Evolutionary conservation across 306 rosid genomes (phyloP).

Genomic region (Trichosanthes truncata): DNA sequence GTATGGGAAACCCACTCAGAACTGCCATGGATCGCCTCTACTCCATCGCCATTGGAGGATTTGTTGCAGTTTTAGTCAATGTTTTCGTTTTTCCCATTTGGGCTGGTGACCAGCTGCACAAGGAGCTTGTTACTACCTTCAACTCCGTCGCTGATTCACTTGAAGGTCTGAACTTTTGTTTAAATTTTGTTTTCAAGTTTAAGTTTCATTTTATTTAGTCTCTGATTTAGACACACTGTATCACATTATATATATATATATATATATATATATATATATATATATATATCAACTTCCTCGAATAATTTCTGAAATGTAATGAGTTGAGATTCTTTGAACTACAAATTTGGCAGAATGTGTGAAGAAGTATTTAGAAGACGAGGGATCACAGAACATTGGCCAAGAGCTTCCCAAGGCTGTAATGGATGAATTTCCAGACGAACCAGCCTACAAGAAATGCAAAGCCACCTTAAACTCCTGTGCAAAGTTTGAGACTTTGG

Average conservation of each 20-base stretch:
- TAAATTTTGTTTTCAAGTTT: no score
- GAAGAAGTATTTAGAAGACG: constrained; percentile 46
- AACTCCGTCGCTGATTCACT: constrained; percentile 57
- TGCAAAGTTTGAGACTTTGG: constrained; percentile 47
- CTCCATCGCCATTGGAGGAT: constrained; percentile 59
- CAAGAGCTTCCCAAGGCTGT: constrained; percentile 24
- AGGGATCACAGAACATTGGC: constrained; percentile 23
- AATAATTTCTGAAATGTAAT: no score
- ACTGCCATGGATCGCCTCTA: constrained; percentile 47
- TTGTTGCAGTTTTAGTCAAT: constrained; percentile 52
- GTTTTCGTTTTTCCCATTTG: constrained; percentile 51
- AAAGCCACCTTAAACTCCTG: constrained; percentile 48
- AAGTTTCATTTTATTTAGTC: no score
- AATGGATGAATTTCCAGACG: constrained; percentile 54
- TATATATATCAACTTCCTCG: no score
- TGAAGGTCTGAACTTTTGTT: constrained; percentile 23
- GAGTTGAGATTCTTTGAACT: no score
- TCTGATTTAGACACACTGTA: no score
- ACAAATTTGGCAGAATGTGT: constrained; percentile 42
- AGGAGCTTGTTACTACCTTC: constrained; percentile 38
- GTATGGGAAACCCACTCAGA: constrained; percentile 55
- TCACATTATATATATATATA: no score
- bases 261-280: no score
- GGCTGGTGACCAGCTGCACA: constrained; percentile 67
- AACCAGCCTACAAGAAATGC: constrained; percentile 56